Evolutionary conservation across 768 basidiomycete species (phyloP).

Genomic region (Macrolepiota dolichaula): DNA sequence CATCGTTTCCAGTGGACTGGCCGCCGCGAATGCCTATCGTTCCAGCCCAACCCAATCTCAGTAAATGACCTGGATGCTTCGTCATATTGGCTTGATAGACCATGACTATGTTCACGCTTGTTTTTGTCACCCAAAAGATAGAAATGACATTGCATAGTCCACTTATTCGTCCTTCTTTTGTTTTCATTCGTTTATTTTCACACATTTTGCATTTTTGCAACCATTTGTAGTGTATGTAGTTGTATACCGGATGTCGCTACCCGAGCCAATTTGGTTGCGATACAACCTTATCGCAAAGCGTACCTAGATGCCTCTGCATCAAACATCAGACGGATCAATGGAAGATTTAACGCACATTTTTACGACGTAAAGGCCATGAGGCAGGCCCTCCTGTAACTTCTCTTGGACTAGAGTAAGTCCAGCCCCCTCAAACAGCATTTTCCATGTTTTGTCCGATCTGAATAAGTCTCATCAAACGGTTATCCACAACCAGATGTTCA

Average conservation of each 20-base stretch:
- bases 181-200: neutral
- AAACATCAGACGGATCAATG: neutral
- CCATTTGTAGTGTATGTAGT: neutral
- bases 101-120: neutral
- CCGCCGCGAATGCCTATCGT: slow-evolving; percentile 15
- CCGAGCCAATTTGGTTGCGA: neutral
- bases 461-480: neutral
- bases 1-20: slow-evolving; percentile 31
- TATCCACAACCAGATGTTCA: neutral
- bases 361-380: slow-evolving; percentile 75
- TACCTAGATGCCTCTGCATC: slow-evolving; percentile 39
- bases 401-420: slow-evolving; percentile 71
- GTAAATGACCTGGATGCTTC: neutral
- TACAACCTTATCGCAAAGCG: slow-evolving; percentile 41
- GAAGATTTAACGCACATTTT: slow-evolving; percentile 62
- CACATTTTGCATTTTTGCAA: neutral
- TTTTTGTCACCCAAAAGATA: neutral
- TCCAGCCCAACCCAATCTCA: neutral
- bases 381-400: slow-evolving; percentile 80
- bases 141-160: neutral
- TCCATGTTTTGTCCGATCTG: slow-evolving; percentile 86
- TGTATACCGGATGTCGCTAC: slow-evolving; percentile 3
- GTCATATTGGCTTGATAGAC: neutral
- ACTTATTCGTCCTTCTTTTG: neutral
- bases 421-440: slow-evolving; percentile 67